phyloP scores from a whole-genome alignment of 2,329 filamentous ascomycete species.

The Exophiala dermatitidis region DNA sequence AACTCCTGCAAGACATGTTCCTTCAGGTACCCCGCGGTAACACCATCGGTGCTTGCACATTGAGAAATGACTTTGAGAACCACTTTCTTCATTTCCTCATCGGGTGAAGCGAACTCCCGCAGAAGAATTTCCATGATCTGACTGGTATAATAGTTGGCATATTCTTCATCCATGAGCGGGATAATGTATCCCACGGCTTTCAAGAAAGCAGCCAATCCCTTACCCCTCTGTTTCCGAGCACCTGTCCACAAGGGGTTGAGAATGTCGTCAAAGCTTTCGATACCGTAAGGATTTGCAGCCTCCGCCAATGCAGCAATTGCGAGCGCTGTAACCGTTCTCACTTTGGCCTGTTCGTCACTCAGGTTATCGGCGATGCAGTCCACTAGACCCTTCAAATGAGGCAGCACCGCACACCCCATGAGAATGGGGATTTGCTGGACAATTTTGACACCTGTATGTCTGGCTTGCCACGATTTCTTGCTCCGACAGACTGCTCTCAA shows the following conservation, averaged over 20 bases:
- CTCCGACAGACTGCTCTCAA: slow-evolving; percentile 90
- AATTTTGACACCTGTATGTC: slow-evolving; percentile 98
- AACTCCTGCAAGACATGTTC: slow-evolving; percentile 93
- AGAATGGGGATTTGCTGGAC: slow-evolving; percentile 97
- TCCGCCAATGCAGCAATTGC: slow-evolving; percentile 93
- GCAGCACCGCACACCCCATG: slow-evolving; percentile 95
- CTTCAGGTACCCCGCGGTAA: slow-evolving; percentile 89
- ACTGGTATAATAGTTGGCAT: slow-evolving; percentile 96
- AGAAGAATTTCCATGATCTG: slow-evolving; percentile 99
- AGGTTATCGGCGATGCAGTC: slow-evolving; percentile 94
- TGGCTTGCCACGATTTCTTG: slow-evolving; percentile 98
- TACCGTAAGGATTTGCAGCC: slow-evolving; percentile 95
- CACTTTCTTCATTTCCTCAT: slow-evolving; percentile 99
- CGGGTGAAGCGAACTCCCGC: slow-evolving; percentile 89
- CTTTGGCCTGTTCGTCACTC: slow-evolving; percentile 96
- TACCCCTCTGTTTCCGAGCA: slow-evolving; percentile 89
- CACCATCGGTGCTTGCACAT: slow-evolving; percentile 87
- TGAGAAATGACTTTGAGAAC: slow-evolving; percentile 96
- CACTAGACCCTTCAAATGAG: slow-evolving; percentile 89
- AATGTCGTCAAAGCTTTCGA: slow-evolving; percentile 97
- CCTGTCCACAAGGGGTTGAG: slow-evolving; percentile 96
- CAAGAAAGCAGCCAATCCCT: slow-evolving; percentile 88
- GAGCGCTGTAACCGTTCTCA: slow-evolving; percentile 89
- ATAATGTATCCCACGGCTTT: slow-evolving; percentile 99
- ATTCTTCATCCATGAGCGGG: slow-evolving; percentile 98